phyloP scores from a whole-genome alignment of 2,329 filamentous ascomycete genomes.

The Stachybotrys chartarum region DNA sequence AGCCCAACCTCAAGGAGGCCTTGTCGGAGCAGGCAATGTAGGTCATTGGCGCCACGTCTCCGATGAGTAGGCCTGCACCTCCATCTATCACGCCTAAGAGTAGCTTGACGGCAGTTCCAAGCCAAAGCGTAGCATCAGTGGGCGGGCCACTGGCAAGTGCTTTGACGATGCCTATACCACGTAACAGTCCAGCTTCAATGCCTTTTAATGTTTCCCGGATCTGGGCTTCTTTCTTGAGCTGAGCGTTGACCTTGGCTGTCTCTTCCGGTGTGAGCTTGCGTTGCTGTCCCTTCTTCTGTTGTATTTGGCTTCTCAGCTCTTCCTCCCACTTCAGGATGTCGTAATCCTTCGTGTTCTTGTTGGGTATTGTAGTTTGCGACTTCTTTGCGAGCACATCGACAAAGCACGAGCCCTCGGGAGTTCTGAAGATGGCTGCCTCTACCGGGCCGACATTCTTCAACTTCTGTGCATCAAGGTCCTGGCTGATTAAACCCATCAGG shows the following conservation, averaged over 20 bases:
- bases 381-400: constrained; percentile 89
- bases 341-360: constrained; percentile 92
- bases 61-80: constrained; percentile 75
- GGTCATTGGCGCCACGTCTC: constrained; percentile 67
- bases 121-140: constrained; percentile 84
- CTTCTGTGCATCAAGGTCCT: constrained; percentile 65
- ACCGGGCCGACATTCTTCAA: constrained; percentile 71
- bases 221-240: constrained; percentile 76
- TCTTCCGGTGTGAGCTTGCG: constrained; percentile 91
- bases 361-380: constrained; percentile 57
- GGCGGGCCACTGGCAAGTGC: constrained; percentile 79
- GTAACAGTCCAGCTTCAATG: constrained; percentile 63
- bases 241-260: constrained; percentile 80
- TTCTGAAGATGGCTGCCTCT: constrained; percentile 89
- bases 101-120: constrained; percentile 69
- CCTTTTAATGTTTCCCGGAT: constrained; percentile 68
- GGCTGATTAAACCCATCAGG: constrained; percentile 65
- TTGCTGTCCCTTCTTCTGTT: constrained; percentile 85
- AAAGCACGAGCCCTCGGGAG: constrained; percentile 80
- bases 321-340: constrained; percentile 97
- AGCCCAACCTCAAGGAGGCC: constrained; percentile 65
- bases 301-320: constrained; percentile 77
- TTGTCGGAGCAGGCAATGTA: constrained; percentile 76
- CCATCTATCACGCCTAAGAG: constrained; percentile 70
- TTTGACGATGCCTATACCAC: constrained; percentile 80